Conservation (phyloP, 108 stramenopile species). For the Nitzschia palea region DNA sequence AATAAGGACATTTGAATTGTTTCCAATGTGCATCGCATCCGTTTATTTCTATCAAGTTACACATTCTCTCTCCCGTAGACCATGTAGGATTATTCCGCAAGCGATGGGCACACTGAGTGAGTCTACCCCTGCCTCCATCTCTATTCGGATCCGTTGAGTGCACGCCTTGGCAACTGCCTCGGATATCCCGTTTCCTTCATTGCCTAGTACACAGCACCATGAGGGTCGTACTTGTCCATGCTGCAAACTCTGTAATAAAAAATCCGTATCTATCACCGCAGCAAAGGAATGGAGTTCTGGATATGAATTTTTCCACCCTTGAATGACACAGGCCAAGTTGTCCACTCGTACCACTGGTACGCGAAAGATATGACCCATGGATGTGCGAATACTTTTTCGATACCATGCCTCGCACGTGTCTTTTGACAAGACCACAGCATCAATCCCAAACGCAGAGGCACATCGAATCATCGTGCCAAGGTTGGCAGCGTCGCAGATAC, state of each 20-base stretch:
- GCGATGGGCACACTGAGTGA: constrained; percentile 70
- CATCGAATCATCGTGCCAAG: constrained; percentile 76
- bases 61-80: constrained; percentile 43
- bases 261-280: constrained; percentile 63
- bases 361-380: constrained; percentile 74
- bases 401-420: constrained; percentile 82
- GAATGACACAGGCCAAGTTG: constrained; percentile 39
- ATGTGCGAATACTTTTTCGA: constrained; percentile 66
- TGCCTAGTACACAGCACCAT: constrained; percentile 79
- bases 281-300: constrained; percentile 43
- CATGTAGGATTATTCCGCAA: constrained; percentile 72
- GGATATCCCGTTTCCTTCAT: constrained; percentile 73
- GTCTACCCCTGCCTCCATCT: constrained; percentile 66
- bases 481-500: constrained; percentile 74
- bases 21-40: too few species aligned
- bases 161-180: constrained; percentile 45
- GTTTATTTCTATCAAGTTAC: too few species aligned
- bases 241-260: constrained; percentile 20
- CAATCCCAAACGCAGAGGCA: constrained; percentile 68
- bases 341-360: constrained; percentile 61
- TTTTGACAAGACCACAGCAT: constrained; percentile 67
- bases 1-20: too few species aligned
- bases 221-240: constrained; percentile 20
- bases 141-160: constrained; percentile 48
- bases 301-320: background rate